A percentile compares a stretch with the other conserved stretches of the same genome.
phyloP scores from a whole-genome alignment of 371 early-diverging fungal species.

The Mucor indicus region DNA sequence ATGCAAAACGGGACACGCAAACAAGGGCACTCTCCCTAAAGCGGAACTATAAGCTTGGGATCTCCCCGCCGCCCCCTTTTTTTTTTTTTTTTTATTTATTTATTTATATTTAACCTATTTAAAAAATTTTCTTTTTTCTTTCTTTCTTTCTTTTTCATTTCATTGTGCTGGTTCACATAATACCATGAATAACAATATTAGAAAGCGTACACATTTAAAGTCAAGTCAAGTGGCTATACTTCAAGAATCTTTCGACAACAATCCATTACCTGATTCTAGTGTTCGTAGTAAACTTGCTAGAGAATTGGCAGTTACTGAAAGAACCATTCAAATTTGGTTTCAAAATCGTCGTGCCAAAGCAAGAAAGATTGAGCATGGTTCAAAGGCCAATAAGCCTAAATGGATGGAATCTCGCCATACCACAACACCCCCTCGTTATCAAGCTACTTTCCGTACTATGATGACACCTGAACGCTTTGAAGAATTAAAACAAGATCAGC shows the following conservation, averaged over 20 bases:
- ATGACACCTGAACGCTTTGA: slow-evolving; percentile 45
- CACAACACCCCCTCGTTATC: slow-evolving; percentile 30
- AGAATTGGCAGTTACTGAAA: slow-evolving; percentile 64
- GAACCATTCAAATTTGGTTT: slow-evolving; percentile 94
- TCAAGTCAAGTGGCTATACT: slow-evolving; percentile 24
- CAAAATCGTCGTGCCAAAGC: slow-evolving; percentile 83
- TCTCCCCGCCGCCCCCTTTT: neutral
- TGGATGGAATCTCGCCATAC: slow-evolving; percentile 6
- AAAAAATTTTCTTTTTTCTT: slow-evolving; percentile 2
- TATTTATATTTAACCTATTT: neutral
- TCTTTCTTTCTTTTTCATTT: slow-evolving; percentile 6
- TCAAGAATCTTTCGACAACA: slow-evolving; percentile 27
- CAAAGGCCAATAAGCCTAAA: neutral
- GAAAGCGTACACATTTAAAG: slow-evolving; percentile 40
- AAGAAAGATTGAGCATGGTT: slow-evolving; percentile 44
- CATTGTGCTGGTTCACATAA: slow-evolving; percentile 20
- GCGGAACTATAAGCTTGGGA: too few species aligned
- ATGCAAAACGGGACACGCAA: too few species aligned
- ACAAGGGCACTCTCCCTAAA: too few species aligned
- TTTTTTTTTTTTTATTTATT: neutral
- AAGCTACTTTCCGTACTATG: slow-evolving; percentile 41
- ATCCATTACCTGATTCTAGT: slow-evolving; percentile 30
- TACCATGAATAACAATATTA: slow-evolving; percentile 5
- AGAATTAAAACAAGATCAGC: slow-evolving; percentile 19
- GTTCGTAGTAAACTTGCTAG: slow-evolving; percentile 48